Evolutionary conservation across 495 filamentous ascomycete species (phyloP).

Genomic region (Penicillium pulvis): DNA sequence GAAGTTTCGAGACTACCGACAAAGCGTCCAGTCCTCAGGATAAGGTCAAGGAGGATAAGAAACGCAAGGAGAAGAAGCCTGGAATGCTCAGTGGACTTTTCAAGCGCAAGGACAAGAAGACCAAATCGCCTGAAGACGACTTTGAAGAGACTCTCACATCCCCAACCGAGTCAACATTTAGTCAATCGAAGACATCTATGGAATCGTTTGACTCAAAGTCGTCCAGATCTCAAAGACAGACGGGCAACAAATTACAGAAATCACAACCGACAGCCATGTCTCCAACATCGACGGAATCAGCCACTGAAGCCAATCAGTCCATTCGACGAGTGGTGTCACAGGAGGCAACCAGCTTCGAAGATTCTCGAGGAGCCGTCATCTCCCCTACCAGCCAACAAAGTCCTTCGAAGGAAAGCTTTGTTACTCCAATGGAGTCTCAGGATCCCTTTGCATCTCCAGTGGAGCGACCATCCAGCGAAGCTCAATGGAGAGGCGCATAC

Average conservation of each 20-base stretch:
- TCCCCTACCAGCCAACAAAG: slow-evolving; percentile 24
- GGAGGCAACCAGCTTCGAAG: slow-evolving; percentile 29
- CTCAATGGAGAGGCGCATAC: slow-evolving; percentile 22
- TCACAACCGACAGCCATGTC: slow-evolving; percentile 44
- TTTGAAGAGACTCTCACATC: slow-evolving; percentile 63
- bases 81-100: slow-evolving; percentile 94
- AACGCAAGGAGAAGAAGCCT: slow-evolving; percentile 87
- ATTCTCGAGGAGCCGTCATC: slow-evolving; percentile 18
- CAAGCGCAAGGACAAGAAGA: slow-evolving; percentile 91
- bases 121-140: slow-evolving; percentile 67
- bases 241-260: slow-evolving; percentile 33
- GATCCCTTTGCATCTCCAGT: slow-evolving; percentile 30
- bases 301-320: slow-evolving; percentile 26
- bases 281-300: slow-evolving; percentile 37
- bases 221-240: slow-evolving; percentile 73
- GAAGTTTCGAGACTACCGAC: slow-evolving; percentile 53
- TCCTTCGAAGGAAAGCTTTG: slow-evolving; percentile 33
- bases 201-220: slow-evolving; percentile 45
- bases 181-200: slow-evolving; percentile 53
- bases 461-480: slow-evolving; percentile 32
- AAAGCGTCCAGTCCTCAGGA: slow-evolving; percentile 55
- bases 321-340: slow-evolving; percentile 47
- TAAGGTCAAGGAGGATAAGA: slow-evolving; percentile 73
- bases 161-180: slow-evolving; percentile 52
- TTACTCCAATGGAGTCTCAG: slow-evolving; percentile 23